Evolutionary conservation across 1,284 basidiomycete species (phyloP), one percentile per base, ranked within the genome.

Genomic region (Salmacisia buchloeana): DNA sequence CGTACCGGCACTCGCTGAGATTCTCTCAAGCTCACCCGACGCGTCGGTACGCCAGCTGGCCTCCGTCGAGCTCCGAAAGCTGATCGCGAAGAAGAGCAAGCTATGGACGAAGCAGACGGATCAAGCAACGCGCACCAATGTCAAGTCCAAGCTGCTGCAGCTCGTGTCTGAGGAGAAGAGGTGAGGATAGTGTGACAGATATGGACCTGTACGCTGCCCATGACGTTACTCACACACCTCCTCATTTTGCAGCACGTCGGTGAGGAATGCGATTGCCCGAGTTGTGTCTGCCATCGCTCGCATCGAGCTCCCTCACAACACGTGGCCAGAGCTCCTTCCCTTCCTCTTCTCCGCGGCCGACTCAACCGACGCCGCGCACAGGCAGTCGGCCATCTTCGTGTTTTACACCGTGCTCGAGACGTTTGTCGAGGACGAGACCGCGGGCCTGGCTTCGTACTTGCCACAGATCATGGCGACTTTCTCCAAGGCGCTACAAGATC

Each of bases 11-110:
- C 86, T 99, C 39, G 91, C 92, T 68, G 88, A 88, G 77, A 91
- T 97, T 77, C 85, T 94, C 61, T 88, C 90, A 35, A 89, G 86
- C 75, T 90, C 90, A 33, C 89, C 89, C 21, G 90, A 94, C 81
- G 81, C 74, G n/a, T 69, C 69, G 21, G 88, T 97, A 66, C 91
- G 94, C 62, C 96, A 99, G 87, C 86, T 99, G 25, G 91, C 94
- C 58, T 92, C 94, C n/a, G 94, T 98, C 64, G 96, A 99, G 83
- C 85, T 97, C 77, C 85, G 96, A 72, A 99, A 99, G 84, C 89
- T 94, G 67, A 86, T 98, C 63, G 81, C 85, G 29, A 85, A 87
- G 80, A 89, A 88, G 75, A 89, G 88, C 71, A 88, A 87, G 80
- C 82, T 94, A 41, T 97, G 96, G 94, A 84, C 87, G 41, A 84